Conservation (phyloP, 208 protist species). For the Crithidia sp. region DNA sequence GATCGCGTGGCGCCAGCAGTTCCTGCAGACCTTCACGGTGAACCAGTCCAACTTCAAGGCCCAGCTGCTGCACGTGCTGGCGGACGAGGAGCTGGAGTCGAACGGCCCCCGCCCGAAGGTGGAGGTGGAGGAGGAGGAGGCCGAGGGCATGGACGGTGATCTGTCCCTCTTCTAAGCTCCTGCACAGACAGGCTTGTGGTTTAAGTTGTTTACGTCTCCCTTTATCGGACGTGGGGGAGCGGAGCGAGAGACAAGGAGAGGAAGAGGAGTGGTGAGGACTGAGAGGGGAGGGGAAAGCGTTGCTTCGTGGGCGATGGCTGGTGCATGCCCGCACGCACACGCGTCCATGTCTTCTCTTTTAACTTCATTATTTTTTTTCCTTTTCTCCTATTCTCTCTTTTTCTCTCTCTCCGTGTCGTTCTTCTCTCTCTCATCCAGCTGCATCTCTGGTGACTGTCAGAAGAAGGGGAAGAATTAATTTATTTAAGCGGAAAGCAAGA, state of each 20-base stretch:
- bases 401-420: too few relatives aligned
- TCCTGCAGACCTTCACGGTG: conserved; percentile 87
- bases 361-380: conserved; percentile 1
- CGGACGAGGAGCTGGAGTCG: conserved; percentile 78
- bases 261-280: too few relatives aligned
- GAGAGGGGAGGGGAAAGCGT: not conserved
- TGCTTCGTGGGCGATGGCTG: not conserved
- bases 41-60: conserved; percentile 91
- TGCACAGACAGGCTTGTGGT: not conserved
- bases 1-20: conserved; percentile 91
- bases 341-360: not conserved
- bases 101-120: conserved; percentile 86
- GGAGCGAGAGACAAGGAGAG: too few relatives aligned
- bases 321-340: too few relatives aligned
- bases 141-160: conserved; percentile 88
- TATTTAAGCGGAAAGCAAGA: too few relatives aligned
- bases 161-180: conserved; percentile 86
- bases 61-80: conserved; percentile 83
- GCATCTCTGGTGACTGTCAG: too few relatives aligned
- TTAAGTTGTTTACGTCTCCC: too few relatives aligned
- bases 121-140: conserved; percentile 88
- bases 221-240: too few relatives aligned
- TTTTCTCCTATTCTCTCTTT: conserved; percentile 1
- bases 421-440: too few relatives aligned
- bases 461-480: too few relatives aligned